Evolutionary conservation across 106 monocot genomes (phyloP), one percentile per base, ranked within the genome.

Genomic region (Agapanthus africanus): DNA sequence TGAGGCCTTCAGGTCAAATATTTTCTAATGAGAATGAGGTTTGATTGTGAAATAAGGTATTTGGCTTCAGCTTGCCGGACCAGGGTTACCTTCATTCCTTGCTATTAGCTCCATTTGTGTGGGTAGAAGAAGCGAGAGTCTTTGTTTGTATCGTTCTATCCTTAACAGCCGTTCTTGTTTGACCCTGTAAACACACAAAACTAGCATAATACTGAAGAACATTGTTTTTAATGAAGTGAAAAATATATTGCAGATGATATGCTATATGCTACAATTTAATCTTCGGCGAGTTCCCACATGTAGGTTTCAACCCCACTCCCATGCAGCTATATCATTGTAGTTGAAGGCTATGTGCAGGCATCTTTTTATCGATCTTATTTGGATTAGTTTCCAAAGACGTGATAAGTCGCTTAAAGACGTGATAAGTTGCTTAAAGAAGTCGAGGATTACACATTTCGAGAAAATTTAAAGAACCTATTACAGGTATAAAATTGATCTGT

Each of bases 61-160:
- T 6, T 15, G 26, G 39, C 21, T 46, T 67, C 46, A 67, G 27
- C 67, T 67, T 18, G n/a, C n/a, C n/a, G n/a, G n/a, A n/a, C 44
- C 44, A 46, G 67, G 46, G 19, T 42, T 47, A 47, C 31, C 47
- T 39, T 67, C 57, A 71, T 39, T 40, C 16, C 49, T 68, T 15
- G 71, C 71, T 36, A 63, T 63, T 25, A 67, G 28, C 41, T 78
- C 71, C 16, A 26, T 59, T 42, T 71, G 78, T 4, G 66, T 63
- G 26, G 78, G 78, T 31, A 78, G 67, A 36, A 78, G 78, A 67
- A 78, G 78, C 27, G 78, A 71, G 33, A 78, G 78, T 27, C 78
- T 72, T n/a, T 78, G 78, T 57, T 78, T 78, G 72, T 72, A 78
- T 25, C 78, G 71, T 37, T 78, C 78, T n/a, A 78, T 78, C 59